These are phyloP conservation scores for Ogataea allantospora DNA, from an alignment of 805 yeast species.

Conservation along the genomic window DNA sequence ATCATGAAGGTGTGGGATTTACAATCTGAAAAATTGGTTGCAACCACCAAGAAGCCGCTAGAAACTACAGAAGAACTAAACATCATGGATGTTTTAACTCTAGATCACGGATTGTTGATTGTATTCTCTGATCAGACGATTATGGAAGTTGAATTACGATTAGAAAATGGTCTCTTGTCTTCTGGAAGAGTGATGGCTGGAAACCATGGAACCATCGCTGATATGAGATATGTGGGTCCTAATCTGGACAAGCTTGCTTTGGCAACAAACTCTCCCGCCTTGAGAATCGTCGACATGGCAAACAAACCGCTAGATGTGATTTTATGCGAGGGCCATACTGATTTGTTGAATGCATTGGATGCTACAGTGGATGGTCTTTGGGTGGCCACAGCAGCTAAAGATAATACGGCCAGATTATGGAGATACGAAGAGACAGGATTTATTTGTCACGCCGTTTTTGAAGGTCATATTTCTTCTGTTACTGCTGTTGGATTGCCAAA, in stretches of 20 bases:
- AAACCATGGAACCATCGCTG: constrained; percentile 94
- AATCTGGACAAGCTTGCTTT: constrained; percentile 58
- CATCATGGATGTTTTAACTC: constrained; percentile 52
- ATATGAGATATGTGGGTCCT: constrained; percentile 76
- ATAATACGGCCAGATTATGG: constrained; percentile 85
- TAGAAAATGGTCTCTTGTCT: constrained; percentile 36
- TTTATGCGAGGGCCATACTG: constrained; percentile 78
- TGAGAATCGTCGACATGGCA: constrained; percentile 69
- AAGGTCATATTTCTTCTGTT: constrained; percentile 86
- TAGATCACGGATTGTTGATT: constrained; percentile 37
- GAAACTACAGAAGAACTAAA: constrained; percentile 70
- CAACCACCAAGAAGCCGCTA: constrained; percentile 46
- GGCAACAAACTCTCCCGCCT: constrained; percentile 91
- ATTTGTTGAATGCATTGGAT: constrained; percentile 78
- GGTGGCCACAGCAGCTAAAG: constrained; percentile 92
- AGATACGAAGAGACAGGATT: constrained; percentile 44
- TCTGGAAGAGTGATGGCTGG: constrained; percentile 69
- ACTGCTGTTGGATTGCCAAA: constrained; percentile 79
- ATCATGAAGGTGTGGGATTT: constrained; percentile 65
- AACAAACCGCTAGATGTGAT: constrained; percentile 57
- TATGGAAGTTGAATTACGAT: constrained; percentile 30
- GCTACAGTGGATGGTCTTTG: constrained; percentile 77
- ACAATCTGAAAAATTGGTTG: constrained; percentile 45
- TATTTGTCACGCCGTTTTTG: constrained; percentile 56
- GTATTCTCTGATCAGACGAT: constrained; percentile 86